Evolutionary conservation across 768 basidiomycete genomes (phyloP).

Genomic region (Podaxis mareebaensis): DNA sequence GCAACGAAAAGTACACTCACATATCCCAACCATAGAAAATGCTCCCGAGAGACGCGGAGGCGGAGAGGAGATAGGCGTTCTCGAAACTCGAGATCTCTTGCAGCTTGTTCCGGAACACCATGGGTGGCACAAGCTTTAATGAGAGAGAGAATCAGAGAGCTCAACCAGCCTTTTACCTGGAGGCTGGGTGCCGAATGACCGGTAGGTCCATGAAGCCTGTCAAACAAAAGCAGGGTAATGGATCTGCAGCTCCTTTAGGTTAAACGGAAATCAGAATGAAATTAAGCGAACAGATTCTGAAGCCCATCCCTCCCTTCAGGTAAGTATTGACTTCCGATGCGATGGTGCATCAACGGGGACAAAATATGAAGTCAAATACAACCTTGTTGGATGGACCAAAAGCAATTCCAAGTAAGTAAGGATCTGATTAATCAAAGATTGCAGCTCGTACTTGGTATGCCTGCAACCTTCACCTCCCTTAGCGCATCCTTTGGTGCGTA

Average conservation of each 20-base stretch:
- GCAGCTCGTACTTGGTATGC: too few species aligned
- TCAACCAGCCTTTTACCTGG: neutral
- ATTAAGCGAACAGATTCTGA: neutral
- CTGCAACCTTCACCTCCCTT: too few species aligned
- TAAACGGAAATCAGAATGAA: neutral
- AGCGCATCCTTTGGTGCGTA: too few species aligned
- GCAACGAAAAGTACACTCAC: conserved; percentile 20
- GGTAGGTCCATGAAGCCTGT: neutral
- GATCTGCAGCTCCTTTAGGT: neutral
- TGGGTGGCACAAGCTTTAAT: neutral
- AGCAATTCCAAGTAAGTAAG: too few species aligned
- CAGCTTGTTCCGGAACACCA: conserved; percentile 29
- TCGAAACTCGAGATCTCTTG: conserved; percentile 31
- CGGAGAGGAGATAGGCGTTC: conserved; percentile 46
- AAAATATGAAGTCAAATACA: too few species aligned
- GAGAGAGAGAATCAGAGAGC: neutral
- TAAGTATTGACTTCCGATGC: too few species aligned
- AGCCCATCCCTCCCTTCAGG: neutral
- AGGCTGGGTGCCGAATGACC: neutral
- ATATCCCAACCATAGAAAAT: conserved; percentile 55
- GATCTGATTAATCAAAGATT: too few species aligned
- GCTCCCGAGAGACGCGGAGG: conserved; percentile 47
- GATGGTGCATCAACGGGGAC: too few species aligned
- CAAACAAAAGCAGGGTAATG: neutral
- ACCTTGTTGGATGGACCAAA: too few species aligned